These are phyloP conservation scores for Neonothopanus nambi DNA, from an alignment of 1,284 basidiomycete genomes.

Conservation along the genomic window DNA sequence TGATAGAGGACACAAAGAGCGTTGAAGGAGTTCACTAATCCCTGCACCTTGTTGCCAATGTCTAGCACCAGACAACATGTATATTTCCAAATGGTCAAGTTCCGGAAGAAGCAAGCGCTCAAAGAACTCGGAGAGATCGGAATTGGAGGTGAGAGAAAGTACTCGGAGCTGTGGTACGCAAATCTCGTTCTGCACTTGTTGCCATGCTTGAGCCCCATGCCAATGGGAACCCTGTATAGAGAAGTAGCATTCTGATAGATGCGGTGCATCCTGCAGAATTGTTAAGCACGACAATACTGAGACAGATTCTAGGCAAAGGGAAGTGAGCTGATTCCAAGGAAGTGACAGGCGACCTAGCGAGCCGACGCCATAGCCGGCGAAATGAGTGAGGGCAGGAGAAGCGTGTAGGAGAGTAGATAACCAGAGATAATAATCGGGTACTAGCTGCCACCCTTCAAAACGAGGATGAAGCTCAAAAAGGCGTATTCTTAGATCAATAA, in stretches of 20 bases:
- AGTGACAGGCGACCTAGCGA: neutral
- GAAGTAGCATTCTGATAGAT: constrained; percentile 7
- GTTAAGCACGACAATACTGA: neutral
- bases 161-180: neutral
- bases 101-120: neutral
- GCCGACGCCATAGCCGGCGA: constrained; percentile 1
- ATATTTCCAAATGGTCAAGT: constrained; percentile 6
- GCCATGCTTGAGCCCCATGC: neutral
- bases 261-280: constrained; percentile 1
- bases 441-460: neutral
- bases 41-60: constrained; percentile 8
- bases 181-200: neutral
- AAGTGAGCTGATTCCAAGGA: constrained; percentile 6
- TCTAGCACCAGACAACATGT: neutral
- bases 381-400: constrained; percentile 1
- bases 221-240: neutral
- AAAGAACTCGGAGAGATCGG: constrained; percentile 2
- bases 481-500: neutral
- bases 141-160: constrained; percentile 3
- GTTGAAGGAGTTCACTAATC: neutral
- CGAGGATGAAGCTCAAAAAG: constrained; percentile 8
- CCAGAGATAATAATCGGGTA: constrained; percentile 4
- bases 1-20: constrained; percentile 1
- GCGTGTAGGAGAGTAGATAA: constrained; percentile 1
- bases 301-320: constrained; percentile 5